Conservation (phyloP, 192 early-diverging fungal species). For the Mortierella alpina region DNA sequence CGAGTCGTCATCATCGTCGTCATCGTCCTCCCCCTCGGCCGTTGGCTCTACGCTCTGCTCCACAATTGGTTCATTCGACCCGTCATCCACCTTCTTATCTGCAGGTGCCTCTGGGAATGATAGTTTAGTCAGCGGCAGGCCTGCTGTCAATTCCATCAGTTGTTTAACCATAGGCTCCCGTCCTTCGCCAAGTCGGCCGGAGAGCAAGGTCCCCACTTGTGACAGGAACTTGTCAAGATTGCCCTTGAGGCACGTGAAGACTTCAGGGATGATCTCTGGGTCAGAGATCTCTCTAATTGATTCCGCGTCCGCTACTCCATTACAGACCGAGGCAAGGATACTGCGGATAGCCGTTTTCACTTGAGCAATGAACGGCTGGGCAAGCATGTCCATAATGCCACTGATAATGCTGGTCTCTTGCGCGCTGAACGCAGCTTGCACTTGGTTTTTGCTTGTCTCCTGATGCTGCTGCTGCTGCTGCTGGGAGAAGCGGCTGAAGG, state of each 20-base stretch:
- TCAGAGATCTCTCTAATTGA: too few relatives aligned
- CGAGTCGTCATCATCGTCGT: background rate
- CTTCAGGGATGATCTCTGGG: too few relatives aligned
- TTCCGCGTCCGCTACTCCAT: background rate
- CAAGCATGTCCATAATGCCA: background rate
- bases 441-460: background rate
- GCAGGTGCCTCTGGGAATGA: too few relatives aligned
- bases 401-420: background rate
- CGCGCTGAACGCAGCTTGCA: background rate
- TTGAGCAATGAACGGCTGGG: conserved; percentile 9
- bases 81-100: background rate
- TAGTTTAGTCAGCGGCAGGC: too few relatives aligned
- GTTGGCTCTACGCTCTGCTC: background rate
- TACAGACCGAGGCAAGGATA: conserved; percentile 8
- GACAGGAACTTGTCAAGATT: too few relatives aligned
- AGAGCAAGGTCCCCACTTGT: too few relatives aligned
- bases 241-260: too few relatives aligned
- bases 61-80: background rate
- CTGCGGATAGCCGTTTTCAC: conserved; percentile 13
- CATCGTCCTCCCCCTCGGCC: background rate
- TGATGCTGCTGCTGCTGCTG: background rate
- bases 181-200: too few relatives aligned
- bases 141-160: too few relatives aligned
- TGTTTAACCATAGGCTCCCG: too few relatives aligned
- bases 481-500: background rate